phyloP scores from a whole-genome alignment of 1,284 basidiomycete genomes.

The Ustilago curta region DNA sequence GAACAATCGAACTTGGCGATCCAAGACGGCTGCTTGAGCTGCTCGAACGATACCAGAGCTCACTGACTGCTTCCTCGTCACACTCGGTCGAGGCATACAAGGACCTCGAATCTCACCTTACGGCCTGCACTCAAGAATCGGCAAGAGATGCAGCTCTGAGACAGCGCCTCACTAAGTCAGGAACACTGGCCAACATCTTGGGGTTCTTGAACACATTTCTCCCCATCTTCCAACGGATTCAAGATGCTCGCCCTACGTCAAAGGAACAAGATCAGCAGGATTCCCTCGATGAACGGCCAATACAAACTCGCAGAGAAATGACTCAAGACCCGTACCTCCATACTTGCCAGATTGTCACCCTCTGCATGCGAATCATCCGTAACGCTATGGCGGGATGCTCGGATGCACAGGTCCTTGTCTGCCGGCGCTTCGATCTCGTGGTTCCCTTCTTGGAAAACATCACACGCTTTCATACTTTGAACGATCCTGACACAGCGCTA shows the following conservation, averaged over 20 bases:
- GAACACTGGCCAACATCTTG: neutral
- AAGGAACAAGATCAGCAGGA: neutral
- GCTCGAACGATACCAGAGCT: constrained; percentile 12
- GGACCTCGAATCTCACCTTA: constrained; percentile 16
- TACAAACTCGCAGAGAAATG: neutral
- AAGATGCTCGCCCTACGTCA: constrained; percentile 9
- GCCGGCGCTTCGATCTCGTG: constrained; percentile 15
- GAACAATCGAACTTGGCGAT: neutral
- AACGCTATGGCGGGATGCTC: constrained; percentile 33
- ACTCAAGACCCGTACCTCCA: constrained; percentile 14
- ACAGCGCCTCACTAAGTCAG: neutral
- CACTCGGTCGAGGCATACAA: constrained; percentile 7
- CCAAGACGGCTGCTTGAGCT: neutral
- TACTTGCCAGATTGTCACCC: constrained; percentile 11
- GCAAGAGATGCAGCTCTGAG: constrained; percentile 10
- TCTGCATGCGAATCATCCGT: constrained; percentile 21
- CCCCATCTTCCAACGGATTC: constrained; percentile 7
- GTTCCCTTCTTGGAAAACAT: constrained; percentile 27
- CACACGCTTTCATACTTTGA: constrained; percentile 38
- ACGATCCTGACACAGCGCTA: constrained; percentile 26
- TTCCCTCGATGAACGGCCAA: neutral
- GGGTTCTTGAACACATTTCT: constrained; percentile 1
- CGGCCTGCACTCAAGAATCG: constrained; percentile 7
- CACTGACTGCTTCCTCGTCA: neutral
- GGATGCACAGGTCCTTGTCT: constrained; percentile 20